phyloP scores from a whole-genome alignment of 768 basidiomycete genomes.

The Amanita brunnescens region DNA sequence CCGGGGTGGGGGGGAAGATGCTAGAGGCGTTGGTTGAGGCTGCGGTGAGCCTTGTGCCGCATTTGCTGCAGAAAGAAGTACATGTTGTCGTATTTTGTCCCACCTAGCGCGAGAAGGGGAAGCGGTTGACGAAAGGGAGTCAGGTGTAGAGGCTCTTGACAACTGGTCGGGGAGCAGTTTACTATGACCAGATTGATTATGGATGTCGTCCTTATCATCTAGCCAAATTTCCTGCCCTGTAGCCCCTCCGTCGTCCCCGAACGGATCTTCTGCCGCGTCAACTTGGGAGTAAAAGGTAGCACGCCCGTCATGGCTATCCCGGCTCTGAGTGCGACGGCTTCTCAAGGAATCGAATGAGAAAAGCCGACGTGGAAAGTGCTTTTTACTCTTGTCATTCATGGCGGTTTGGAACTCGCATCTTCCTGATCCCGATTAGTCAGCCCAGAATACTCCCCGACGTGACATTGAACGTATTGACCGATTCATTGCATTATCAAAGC shows the following conservation, averaged over 20 bases:
- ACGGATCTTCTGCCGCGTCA: not conserved
- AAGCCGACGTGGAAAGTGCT: slow-evolving; percentile 12
- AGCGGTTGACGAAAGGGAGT: slow-evolving; percentile 35
- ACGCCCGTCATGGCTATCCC: not conserved
- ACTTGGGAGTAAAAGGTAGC: not conserved
- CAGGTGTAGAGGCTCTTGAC: slow-evolving; percentile 32
- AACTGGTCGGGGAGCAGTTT: not conserved
- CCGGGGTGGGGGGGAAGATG: slow-evolving; percentile 13
- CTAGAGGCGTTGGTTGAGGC: slow-evolving; percentile 14
- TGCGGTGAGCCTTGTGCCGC: slow-evolving; percentile 17
- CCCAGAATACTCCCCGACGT: no score
- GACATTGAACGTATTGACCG: no score
- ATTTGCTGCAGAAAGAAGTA: slow-evolving; percentile 25
- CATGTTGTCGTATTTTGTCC: slow-evolving; percentile 47
- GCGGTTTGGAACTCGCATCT: not conserved
- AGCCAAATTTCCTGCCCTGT: not conserved
- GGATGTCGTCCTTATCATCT: not conserved
- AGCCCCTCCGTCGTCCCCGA: not conserved
- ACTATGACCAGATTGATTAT: not conserved
- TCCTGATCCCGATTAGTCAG: not conserved
- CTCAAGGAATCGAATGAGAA: slow-evolving; percentile 20
- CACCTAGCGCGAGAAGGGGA: slow-evolving; percentile 38
- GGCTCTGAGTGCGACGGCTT: not conserved
- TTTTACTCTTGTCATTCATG: slow-evolving; percentile 1
- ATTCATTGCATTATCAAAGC: not conserved